Evolutionary conservation across 371 early-diverging fungal genomes (phyloP), one percentile per base, ranked within the genome.

Genomic region (Apophysomyces variabilis): DNA sequence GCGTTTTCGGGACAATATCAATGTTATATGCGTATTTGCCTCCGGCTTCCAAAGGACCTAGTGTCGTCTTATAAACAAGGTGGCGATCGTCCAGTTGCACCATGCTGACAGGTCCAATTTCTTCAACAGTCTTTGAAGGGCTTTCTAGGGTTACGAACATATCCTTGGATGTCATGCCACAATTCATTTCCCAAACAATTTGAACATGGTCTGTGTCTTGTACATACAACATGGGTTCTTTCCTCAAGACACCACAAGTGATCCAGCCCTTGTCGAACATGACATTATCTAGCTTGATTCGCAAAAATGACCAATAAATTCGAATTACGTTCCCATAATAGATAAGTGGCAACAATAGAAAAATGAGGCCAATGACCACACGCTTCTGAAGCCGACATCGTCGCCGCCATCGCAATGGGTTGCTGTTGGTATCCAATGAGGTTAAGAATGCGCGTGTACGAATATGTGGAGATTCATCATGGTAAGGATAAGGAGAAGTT

Each of bases 151-250:
- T 66, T 5, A 87, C 57, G 1, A 47, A 65, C 84, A 87, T 80
- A 18, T 83, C 78, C 13, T 78, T 72, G 36, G 73, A 47, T 7
- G 70, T 57, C 61, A 67, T 73, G 5, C 73, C 76, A 60, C 87
- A 87, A 50, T 86, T 87, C 74, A 82, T 80, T 46, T 87, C 87
- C 87, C 87, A 87, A 13, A 87, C 83, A 4, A 87, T 79, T 59
- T 86, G 78, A 14, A 85, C 73, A 41, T 83, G 76, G 9, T 75
- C 68, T 8, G 75, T 79, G 50, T 85, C 87, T 59, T 82, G 77
- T 16, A 87, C 80, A 67, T 77, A 86, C 16, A 87, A 65, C 64
- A 85, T 77, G 0, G 87, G 87, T 21, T 85, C 75, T 57, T 87
- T 87, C 62, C 87, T 75, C 43, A 86, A 73, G 12, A 75, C 61